phyloP scores from a whole-genome alignment of 139 green algal genomes.

The Chlamydomonas applanata region DNA sequence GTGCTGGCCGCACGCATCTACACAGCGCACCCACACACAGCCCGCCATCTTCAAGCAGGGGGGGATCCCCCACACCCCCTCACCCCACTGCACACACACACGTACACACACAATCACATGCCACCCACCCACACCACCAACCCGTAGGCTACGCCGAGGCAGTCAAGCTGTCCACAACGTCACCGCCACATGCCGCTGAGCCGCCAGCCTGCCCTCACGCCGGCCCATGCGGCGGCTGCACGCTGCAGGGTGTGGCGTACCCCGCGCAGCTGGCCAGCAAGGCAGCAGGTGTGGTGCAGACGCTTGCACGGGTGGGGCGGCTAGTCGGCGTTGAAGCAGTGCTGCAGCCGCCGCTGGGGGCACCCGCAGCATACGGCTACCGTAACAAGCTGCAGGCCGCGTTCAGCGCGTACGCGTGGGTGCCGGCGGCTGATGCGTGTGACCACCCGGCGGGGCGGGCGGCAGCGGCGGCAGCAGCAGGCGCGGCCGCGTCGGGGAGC shows the following conservation, averaged over 20 bases:
- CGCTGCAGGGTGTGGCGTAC: conserved; percentile 78
- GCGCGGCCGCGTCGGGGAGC: too few relatives aligned
- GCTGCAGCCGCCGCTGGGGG: not conserved
- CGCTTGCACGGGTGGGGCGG: not conserved
- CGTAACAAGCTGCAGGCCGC: conserved; percentile 6
- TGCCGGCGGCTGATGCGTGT: too few relatives aligned
- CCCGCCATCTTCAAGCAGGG: too few relatives aligned
- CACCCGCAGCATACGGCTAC: not conserved
- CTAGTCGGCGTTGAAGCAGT: not conserved
- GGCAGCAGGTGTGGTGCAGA: not conserved
- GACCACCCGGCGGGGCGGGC: too few relatives aligned
- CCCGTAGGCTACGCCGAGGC: conserved; percentile 44
- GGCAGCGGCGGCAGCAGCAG: too few relatives aligned
- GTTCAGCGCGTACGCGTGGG: not conserved
- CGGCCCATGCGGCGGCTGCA: conserved; percentile 78
- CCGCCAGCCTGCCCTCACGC: conserved; percentile 66
- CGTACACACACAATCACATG: not conserved
- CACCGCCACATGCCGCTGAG: conserved; percentile 33
- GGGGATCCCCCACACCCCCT: too few relatives aligned
- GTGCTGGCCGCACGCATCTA: too few relatives aligned
- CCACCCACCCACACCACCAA: not conserved
- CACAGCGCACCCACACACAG: too few relatives aligned
- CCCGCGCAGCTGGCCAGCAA: conserved; percentile 53
- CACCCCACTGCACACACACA: too few relatives aligned
- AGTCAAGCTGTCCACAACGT: conserved; percentile 53